Conservation (phyloP, 2,329 filamentous ascomycete species). For the Stromatinia cepivora region DNA sequence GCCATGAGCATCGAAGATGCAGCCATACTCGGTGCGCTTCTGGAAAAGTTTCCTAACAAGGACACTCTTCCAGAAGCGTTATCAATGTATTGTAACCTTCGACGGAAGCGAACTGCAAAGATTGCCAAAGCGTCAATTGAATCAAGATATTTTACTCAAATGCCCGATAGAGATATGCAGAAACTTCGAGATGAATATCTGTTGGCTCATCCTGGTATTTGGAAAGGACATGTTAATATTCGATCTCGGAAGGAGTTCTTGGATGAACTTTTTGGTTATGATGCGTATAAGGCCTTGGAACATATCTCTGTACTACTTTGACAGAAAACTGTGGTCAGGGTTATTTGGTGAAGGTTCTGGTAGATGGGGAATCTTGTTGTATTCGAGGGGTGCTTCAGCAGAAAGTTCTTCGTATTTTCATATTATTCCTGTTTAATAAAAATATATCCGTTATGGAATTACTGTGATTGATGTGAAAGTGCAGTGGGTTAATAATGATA, state of each 20-base stretch:
- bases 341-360: not conserved
- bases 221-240: constrained; percentile 29
- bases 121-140: constrained; percentile 29
- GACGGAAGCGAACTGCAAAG: constrained; percentile 26
- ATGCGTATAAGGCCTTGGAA: constrained; percentile 26
- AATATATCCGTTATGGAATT: not conserved
- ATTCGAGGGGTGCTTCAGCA: not conserved
- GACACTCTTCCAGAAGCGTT: constrained; percentile 11
- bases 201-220: constrained; percentile 28
- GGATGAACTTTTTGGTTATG: constrained; percentile 28
- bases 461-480: too few species aligned
- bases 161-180: constrained; percentile 27
- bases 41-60: constrained; percentile 22
- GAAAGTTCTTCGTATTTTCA: too few species aligned
- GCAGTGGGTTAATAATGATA: not conserved
- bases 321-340: too few species aligned
- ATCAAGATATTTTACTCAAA: constrained; percentile 31
- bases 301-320: not conserved
- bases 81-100: constrained; percentile 14
- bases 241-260: constrained; percentile 24
- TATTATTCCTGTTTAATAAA: not conserved
- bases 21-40: constrained; percentile 27
- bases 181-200: constrained; percentile 28
- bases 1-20: constrained; percentile 27
- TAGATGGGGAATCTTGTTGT: not conserved